Evolutionary conservation across 2,329 filamentous ascomycete species (phyloP).

Genomic region (Fusarium clavum): DNA sequence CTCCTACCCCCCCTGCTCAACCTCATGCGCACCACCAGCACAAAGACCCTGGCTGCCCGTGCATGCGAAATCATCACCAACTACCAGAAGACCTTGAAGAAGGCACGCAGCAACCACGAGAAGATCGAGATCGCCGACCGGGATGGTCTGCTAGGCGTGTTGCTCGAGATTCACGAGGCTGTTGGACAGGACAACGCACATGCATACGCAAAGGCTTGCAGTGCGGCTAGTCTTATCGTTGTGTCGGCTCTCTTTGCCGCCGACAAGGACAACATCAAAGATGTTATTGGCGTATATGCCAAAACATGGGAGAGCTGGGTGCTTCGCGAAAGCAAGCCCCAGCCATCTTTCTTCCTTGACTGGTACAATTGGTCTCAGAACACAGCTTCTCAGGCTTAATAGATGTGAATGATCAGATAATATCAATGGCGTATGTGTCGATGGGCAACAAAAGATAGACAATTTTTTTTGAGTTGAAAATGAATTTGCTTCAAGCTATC

Average conservation of each 20-base stretch:
- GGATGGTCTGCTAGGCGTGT: conserved; percentile 65
- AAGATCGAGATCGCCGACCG: conserved; percentile 53
- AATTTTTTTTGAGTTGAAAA: not conserved
- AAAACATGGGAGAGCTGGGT: conserved; percentile 69
- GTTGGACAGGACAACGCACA: conserved; percentile 73
- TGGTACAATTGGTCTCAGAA: conserved; percentile 80
- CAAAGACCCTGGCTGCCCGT: conserved; percentile 80
- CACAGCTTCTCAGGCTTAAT: conserved; percentile 53
- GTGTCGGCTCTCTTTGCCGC: conserved; percentile 69
- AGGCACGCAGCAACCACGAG: conserved; percentile 59
- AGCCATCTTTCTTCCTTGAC: conserved; percentile 74
- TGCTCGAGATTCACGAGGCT: conserved; percentile 76
- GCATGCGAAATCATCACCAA: conserved; percentile 77
- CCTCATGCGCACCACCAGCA: conserved; percentile 79
- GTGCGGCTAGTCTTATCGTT: conserved; percentile 75
- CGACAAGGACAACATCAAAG: conserved; percentile 64
- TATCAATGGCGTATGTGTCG: not conserved
- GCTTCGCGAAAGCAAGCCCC: conserved; percentile 68
- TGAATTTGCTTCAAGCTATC: not conserved
- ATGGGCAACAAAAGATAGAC: not conserved
- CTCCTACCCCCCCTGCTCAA: conserved; percentile 81
- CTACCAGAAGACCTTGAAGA: conserved; percentile 76
- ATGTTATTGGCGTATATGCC: conserved; percentile 73
- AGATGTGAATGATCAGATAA: not conserved
- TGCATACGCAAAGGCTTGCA: conserved; percentile 79